phyloP scores from a whole-genome alignment of 2,329 filamentous ascomycete species.

The Aspergillus transmontanensis region DNA sequence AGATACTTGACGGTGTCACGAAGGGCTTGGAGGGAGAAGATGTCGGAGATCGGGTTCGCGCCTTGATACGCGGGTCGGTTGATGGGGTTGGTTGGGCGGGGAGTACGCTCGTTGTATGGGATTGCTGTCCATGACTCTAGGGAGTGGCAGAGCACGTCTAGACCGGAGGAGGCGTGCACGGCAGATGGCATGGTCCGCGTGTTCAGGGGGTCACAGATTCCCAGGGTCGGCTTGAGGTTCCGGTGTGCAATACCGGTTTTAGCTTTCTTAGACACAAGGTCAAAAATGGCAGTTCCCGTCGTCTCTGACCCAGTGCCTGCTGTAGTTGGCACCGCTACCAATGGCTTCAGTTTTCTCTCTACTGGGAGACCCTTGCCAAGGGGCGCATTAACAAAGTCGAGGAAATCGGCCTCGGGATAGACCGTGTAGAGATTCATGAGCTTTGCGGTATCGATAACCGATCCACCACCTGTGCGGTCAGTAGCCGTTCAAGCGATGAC shows the following conservation, averaged over 20 bases:
- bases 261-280: constrained; percentile 82
- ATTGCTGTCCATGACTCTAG: constrained; percentile 98
- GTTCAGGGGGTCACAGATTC: constrained; percentile 84
- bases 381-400: constrained; percentile 97
- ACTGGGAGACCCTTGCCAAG: constrained; percentile 82
- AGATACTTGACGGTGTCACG: constrained; percentile 87
- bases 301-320: constrained; percentile 91
- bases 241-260: constrained; percentile 97
- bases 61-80: constrained; percentile 93
- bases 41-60: constrained; percentile 95
- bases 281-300: constrained; percentile 97
- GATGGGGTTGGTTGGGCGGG: constrained; percentile 85
- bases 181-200: constrained; percentile 94
- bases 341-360: constrained; percentile 68
- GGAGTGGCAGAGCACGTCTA: constrained; percentile 93
- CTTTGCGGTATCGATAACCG: constrained; percentile 97
- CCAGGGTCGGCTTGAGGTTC: constrained; percentile 91
- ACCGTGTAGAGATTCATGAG: constrained; percentile 95
- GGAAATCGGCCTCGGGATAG: constrained; percentile 88
- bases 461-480: constrained; percentile 64
- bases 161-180: constrained; percentile 86
- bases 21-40: constrained; percentile 89
- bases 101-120: constrained; percentile 82
- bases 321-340: constrained; percentile 83
- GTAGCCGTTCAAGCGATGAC: constrained; percentile 8